Evolutionary conservation across 768 basidiomycete genomes (phyloP), one percentile per base, ranked within the genome.

Genomic region (Tylopilus vinaceipallidus): DNA sequence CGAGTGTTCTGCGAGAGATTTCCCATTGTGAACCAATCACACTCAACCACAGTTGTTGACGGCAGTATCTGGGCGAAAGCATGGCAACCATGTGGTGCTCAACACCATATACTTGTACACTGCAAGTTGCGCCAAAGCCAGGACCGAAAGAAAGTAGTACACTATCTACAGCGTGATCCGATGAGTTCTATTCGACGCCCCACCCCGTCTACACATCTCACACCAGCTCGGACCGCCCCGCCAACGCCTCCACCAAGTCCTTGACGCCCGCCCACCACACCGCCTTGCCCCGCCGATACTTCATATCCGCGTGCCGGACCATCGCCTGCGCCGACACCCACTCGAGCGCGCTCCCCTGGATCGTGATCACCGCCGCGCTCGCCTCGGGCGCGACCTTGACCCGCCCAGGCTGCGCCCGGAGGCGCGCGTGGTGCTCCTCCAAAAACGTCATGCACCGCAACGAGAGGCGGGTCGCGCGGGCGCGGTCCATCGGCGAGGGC

Each of bases 401-500:
- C 56, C 83, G 83, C 3, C 70, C 68, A 0, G 76, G 73, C 53
- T 85, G 79, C 33, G 69, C 66, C 34, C 67, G 60, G n/a, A 91
- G 66, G 24, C 67, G 61, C 20, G 74, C 73, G 64, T 91, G 88
- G 55, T 95, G 84, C 43, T 80, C 65, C 71, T 98, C 97, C 52
- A 98, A 77, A 80, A 97, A 98, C 29, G 83, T 73, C 91, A 99
- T 94, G 73, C 91, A 95, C 59, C 91, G 86, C 54, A 95, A 75
- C 8, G 95, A 84, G 37, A 98, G 79, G 27, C 97, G 87, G 7
- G 88, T 86, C 3, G 92, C 97, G 23, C 92, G 88, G 0, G 88
- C 84, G 43, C 95, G 90, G 72, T 98, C 97, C 59, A 91, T 78
- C 0, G 97, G 97, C 1, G 95, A 97, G 5, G 97, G 97, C 16